Evolutionary conservation across 352 stramenopile genomes (phyloP).

Genomic region (Phytophthora agathidicida): DNA sequence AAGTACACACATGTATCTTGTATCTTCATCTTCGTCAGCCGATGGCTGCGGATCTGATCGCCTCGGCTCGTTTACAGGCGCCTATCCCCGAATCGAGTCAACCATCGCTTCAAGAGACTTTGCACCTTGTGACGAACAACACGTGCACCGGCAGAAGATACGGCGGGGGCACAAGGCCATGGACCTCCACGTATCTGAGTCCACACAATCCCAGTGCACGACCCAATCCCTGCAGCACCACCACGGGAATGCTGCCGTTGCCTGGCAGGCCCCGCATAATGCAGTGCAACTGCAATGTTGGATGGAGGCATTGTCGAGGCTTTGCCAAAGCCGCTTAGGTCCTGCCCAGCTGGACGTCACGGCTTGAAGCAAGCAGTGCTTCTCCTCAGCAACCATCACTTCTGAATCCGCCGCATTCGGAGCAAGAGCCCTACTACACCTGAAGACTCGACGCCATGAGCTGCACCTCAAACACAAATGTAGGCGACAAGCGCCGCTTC

Average conservation of each 20-base stretch:
- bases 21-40: constrained; percentile 9
- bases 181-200: constrained; percentile 32
- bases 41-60: constrained; percentile 9
- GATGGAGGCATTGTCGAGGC: constrained; percentile 5
- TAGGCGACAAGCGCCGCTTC: constrained; percentile 28
- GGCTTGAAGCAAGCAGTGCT: too few relatives aligned
- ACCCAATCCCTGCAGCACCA: constrained; percentile 19
- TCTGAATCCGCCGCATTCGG: constrained; percentile 13
- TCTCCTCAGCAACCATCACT: constrained; percentile 1
- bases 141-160: constrained; percentile 7
- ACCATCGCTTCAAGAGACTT: too few relatives aligned
- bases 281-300: background rate
- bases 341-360: constrained; percentile 16
- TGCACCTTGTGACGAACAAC: constrained; percentile 10
- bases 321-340: too few relatives aligned
- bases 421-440: constrained; percentile 1
- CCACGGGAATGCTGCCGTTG: too few relatives aligned
- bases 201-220: constrained; percentile 8
- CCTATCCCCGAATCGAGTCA: too few relatives aligned
- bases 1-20: too few relatives aligned
- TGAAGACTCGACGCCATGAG: constrained; percentile 13
- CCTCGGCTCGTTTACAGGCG: constrained; percentile 21
- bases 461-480: constrained; percentile 22
- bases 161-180: constrained; percentile 10
- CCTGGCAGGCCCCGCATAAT: too few relatives aligned